These are phyloP conservation scores for Naganishia liquefaciens DNA, from an alignment of 1,284 basidiomycete genomes.

Conservation along the genomic window DNA sequence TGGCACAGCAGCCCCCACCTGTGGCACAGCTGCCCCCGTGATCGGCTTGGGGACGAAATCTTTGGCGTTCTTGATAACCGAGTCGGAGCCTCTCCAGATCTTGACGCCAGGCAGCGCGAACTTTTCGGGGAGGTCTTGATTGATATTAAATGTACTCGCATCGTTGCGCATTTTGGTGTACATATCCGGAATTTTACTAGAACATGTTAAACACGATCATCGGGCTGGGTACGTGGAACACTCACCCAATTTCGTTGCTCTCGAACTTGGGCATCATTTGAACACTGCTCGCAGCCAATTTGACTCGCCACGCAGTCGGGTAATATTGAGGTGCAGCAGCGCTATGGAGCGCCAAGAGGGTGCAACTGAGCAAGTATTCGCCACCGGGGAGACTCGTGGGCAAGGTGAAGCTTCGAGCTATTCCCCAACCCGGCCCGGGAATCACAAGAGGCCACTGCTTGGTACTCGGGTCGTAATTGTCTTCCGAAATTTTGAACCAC, in stretches of 20 bases:
- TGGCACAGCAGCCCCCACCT: no score
- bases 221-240: neutral
- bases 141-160: conserved; percentile 1
- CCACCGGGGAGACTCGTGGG: conserved; percentile 3
- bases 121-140: neutral
- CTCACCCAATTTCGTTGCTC: neutral
- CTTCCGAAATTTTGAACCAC: conserved; percentile 22
- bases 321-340: conserved; percentile 3
- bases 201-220: no score
- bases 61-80: neutral
- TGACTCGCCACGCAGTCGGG: conserved; percentile 6
- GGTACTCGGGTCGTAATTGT: neutral
- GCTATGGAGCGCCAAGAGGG: conserved; percentile 6
- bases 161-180: conserved; percentile 8
- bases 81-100: conserved; percentile 9
- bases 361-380: conserved; percentile 16
- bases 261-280: neutral
- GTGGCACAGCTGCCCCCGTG: no score
- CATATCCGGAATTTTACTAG: conserved; percentile 19
- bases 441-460: neutral
- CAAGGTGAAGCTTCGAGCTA: neutral
- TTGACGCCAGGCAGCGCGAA: conserved; percentile 11
- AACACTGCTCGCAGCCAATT: neutral
- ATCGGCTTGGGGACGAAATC: no score
- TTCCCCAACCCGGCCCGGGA: neutral